phyloP scores from a whole-genome alignment of 225 moss, liverwort and hornwort species.

The Pseudisothecium myosuroides region DNA sequence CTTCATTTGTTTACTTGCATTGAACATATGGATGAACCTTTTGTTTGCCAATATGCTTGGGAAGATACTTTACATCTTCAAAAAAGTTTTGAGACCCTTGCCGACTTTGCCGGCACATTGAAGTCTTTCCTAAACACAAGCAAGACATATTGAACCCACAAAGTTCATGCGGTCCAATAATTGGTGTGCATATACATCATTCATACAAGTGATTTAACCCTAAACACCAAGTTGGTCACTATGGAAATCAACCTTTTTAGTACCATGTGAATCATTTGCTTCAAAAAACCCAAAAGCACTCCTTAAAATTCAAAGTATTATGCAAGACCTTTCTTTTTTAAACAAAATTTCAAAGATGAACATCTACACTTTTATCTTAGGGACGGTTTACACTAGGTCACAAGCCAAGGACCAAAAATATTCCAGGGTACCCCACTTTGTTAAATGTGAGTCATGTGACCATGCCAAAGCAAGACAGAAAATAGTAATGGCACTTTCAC shows the following conservation, averaged over 20 bases:
- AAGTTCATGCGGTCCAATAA: neutral
- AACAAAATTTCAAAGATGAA: neutral
- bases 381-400: no score
- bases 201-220: rapidly evolving
- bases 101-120: rapidly evolving
- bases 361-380: rapidly evolving
- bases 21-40: neutral
- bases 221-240: rapidly evolving
- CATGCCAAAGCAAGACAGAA: no score
- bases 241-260: neutral
- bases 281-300: neutral
- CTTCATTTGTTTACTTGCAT: neutral
- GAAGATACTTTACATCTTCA: neutral
- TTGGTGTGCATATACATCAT: neutral
- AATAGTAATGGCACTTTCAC: no score
- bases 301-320: rapidly evolving
- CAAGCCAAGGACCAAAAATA: no score
- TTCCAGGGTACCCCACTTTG: no score
- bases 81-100: neutral
- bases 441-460: no score
- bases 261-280: rapidly evolving
- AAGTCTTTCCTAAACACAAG: neutral
- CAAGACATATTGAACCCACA: neutral
- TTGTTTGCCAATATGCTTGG: neutral
- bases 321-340: neutral